phyloP scores from a whole-genome alignment of 208 protist genomes.

The Trypanosoma platydactyli region DNA sequence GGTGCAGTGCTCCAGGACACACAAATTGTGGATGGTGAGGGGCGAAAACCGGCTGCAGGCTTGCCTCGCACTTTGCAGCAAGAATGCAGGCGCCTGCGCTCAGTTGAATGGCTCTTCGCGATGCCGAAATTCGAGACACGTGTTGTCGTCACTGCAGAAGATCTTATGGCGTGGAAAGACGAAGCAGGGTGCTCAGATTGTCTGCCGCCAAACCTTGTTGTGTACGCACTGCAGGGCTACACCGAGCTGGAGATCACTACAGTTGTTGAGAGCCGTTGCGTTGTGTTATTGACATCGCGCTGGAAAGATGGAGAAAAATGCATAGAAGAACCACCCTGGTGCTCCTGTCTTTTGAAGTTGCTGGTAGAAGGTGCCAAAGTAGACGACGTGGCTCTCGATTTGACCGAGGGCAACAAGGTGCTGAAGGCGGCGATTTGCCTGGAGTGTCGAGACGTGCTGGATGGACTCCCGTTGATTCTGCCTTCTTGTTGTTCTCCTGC shows the following conservation, averaged over 20 bases:
- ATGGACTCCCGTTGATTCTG: neutral
- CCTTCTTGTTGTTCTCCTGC: neutral
- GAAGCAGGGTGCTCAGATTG: neutral
- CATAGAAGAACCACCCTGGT: conserved; percentile 3
- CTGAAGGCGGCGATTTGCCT: conserved; percentile 5
- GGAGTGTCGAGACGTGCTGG: conserved; percentile 18
- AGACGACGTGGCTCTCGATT: conserved; percentile 6
- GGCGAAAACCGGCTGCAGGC: conserved; percentile 26
- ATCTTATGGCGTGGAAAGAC: conserved; percentile 14
- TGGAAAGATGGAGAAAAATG: conserved; percentile 1
- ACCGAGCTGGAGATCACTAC: conserved; percentile 20
- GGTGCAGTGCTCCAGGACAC: conserved; percentile 6
- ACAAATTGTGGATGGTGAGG: conserved; percentile 45
- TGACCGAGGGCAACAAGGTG: conserved; percentile 35
- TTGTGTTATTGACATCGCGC: conserved; percentile 8
- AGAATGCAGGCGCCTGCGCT: conserved; percentile 37
- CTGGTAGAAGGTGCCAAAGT: conserved; percentile 25
- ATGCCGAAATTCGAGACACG: conserved; percentile 72
- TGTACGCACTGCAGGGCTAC: conserved; percentile 11
- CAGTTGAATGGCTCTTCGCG: conserved; percentile 49
- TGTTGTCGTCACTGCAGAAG: conserved; percentile 24
- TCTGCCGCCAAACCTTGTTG: conserved; percentile 1
- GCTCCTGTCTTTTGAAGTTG: conserved; percentile 14
- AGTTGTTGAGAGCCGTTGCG: conserved; percentile 18
- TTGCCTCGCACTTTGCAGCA: conserved; percentile 41